These are phyloP conservation scores for Lecanoromycetidae sp. DNA, from an alignment of 2,329 filamentous ascomycete genomes.

Conservation along the genomic window DNA sequence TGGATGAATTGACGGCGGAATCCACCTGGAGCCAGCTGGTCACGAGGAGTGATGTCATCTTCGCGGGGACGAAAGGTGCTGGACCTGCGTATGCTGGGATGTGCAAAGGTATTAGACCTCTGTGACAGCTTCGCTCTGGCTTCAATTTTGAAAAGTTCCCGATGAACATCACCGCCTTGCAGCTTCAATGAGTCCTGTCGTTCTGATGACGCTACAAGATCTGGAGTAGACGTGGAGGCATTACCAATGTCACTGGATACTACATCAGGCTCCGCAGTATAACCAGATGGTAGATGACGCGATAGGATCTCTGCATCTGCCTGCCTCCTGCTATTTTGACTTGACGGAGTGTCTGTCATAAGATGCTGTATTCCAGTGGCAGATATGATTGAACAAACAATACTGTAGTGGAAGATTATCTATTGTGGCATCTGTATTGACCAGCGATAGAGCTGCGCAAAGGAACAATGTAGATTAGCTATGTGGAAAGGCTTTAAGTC, in stretches of 20 bases:
- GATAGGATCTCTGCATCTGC: conserved; percentile 14
- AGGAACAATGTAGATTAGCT: too few relatives aligned
- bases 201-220: conserved; percentile 23
- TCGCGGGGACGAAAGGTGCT: conserved; percentile 22
- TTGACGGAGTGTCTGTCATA: conserved; percentile 3
- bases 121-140: conserved; percentile 42
- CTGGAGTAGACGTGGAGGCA: conserved; percentile 28
- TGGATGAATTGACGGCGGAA: conserved; percentile 43
- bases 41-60: conserved; percentile 31
- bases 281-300: conserved; percentile 13
- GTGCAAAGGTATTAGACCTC: conserved; percentile 57
- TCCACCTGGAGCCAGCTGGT: conserved; percentile 40
- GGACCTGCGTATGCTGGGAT: conserved; percentile 26
- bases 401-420: too few relatives aligned
- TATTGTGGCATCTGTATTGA: too few relatives aligned
- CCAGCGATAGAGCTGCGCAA: too few relatives aligned
- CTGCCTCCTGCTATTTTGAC: neutral
- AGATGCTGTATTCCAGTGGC: neutral
- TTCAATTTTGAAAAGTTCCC: conserved; percentile 63
- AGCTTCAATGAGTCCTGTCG: conserved; percentile 48
- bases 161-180: conserved; percentile 67
- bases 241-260: neutral
- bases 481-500: too few relatives aligned
- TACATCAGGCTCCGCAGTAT: conserved; percentile 13
- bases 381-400: too few relatives aligned